Base-by-base conservation (phyloP, 129 eudicot species). In the Gnaphalium uliginosum region DNA sequence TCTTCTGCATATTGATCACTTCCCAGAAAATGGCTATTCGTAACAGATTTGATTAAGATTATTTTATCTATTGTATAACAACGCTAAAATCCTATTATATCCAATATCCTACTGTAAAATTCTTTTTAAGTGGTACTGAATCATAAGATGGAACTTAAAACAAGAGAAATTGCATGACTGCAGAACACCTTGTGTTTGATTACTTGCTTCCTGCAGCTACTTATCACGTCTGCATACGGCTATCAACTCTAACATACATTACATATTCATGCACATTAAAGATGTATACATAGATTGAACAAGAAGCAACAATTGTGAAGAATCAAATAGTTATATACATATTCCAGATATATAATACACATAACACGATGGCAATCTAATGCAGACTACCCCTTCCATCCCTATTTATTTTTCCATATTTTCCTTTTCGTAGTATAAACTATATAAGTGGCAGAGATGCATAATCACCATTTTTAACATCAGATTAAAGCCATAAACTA, bases 301-400 rank as follows among this genome's bases (percentile, higher is more conserved):
- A 63, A 21, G 73, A 76, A 53, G 68, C 74, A 67, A 72, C 48
- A 64, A 54, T 59, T 41, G 56, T 5, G 71, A 54, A 72, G 57
- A 65, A 37, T 66, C 57, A 72, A 72, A 72, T 30, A 17, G 54
- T 51, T 73, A 72, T 72, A 66, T 73, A 73, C 79, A 80, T 26
- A 72, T 66, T 56, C 73, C 27, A 65, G 56, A 37, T 73, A 72
- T 26, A 51, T 79, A 37, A 65, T 46, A 54, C 85, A 79, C 85
- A 73, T 76, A 81, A 62, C 76, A 82, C 62, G 78, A 82, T 71
- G 78, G 75, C 25, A 68, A 72, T 81, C 86, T 78, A 87, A 87
- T 84, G 74, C 75, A 66, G 80, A 74, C 78, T 68, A 81, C 81
- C 82, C 22, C 53, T 39, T 61, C 24, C 32, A 74, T 51, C 22